Evolutionary conservation across 139 green algal species (phyloP).

Genomic region (Auxenochlorella pyrenoidosa): DNA sequence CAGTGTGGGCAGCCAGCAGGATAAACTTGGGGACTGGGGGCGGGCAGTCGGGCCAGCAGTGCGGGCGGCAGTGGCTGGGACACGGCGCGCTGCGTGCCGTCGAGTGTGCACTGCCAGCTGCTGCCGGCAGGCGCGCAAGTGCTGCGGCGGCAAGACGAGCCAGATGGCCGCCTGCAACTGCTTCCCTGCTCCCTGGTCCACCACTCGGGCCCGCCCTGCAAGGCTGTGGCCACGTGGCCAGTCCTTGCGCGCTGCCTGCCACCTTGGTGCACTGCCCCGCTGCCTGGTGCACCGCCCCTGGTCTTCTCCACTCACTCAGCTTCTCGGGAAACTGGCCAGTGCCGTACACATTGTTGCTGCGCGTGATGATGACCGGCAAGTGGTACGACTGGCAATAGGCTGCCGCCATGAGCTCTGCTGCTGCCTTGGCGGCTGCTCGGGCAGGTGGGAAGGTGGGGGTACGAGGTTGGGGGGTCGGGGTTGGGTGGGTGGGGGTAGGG

Average conservation of each 20-base stretch:
- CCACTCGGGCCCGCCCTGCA: too few relatives aligned
- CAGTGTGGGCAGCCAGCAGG: background rate
- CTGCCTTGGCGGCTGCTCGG: slow-evolving; percentile 59
- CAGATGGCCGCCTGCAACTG: too few relatives aligned
- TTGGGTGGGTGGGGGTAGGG: too few relatives aligned
- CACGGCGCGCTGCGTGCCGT: too few relatives aligned
- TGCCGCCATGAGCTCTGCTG: slow-evolving; percentile 97
- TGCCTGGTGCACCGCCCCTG: background rate
- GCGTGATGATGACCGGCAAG: slow-evolving; percentile 94
- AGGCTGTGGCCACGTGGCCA: too few relatives aligned
- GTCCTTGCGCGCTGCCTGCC: too few relatives aligned
- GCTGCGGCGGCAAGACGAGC: too few relatives aligned
- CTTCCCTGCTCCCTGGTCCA: too few relatives aligned
- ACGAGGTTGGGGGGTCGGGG: background rate
- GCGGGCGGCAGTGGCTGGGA: too few relatives aligned
- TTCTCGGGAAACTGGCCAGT: slow-evolving; percentile 97
- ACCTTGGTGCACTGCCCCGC: too few relatives aligned
- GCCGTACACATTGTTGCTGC: slow-evolving; percentile 99
- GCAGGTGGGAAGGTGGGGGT: background rate
- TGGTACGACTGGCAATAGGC: slow-evolving; percentile 89
- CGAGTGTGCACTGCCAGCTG: too few relatives aligned
- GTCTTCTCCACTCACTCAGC: slow-evolving; percentile 44
- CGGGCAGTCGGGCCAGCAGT: background rate
- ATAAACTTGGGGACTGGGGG: background rate
- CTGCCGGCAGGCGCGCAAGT: too few relatives aligned